Evolutionary conservation across 1,139 yeast species (phyloP), one percentile per base, ranked within the genome.

Genomic region (Nematodospora anomalae): DNA sequence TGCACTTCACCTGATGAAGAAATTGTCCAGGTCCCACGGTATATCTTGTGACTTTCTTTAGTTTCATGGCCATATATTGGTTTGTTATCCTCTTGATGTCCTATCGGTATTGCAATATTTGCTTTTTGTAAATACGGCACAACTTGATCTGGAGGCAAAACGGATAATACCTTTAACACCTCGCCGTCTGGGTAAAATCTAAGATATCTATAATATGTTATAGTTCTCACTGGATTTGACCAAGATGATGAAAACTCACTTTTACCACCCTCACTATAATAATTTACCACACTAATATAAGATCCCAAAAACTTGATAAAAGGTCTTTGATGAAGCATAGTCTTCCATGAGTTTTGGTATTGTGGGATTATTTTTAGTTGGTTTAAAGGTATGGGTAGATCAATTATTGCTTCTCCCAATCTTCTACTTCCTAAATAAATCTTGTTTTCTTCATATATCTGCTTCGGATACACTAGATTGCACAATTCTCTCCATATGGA

Each of bases 151-250:
- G 96, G 96, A 44, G 83, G 88, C 38, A 79, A 66, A 3, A 81
- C 73, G 0, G 92, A 74, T 13, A 85, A 67, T 15, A 83, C 71
- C 52, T 83, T 77, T 26, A 83, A 58, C 41, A 88, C 84, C 0
- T 74, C 67, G 0, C 97, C 97, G 51, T 86, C 85, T 0, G 83
- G 82, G 52, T 74, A 86, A 53, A 92, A 89, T 40, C 97, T 67
- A 26, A 84, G 59, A 56, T 88, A 92, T 42, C 98, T 67, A 57
- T 87, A 92, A 55, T 90, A 92, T 0, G 96, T 87, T 33, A 90
- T 85, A 55, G 89, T 79, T 50, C 86, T 78, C 13, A 86, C 76
- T 0, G 97, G 96, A 42, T 79, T 78, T 28, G 73, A 61, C 84
- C 94, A 80, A n/a, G 86, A 74, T 27, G 70, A 74, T 4, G 84